Percentiles rank a stretch among this genome's conserved stretches.
These are phyloP conservation scores for Septoria linicola DNA, from an alignment of 2,329 filamentous ascomycete genomes.

Conservation along the genomic window DNA sequence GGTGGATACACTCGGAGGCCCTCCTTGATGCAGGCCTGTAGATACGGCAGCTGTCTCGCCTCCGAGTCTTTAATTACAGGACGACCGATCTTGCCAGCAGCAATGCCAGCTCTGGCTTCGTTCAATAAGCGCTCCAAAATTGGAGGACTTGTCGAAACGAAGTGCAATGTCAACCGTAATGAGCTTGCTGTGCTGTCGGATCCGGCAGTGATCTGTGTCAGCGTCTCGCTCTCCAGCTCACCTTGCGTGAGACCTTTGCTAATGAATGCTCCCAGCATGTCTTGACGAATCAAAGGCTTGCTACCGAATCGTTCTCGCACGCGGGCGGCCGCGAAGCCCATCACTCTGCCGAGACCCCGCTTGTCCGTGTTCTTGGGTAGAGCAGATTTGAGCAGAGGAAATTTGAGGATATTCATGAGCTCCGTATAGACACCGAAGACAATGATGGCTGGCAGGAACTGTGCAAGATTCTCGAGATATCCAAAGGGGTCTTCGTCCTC, in stretches of 20 bases:
- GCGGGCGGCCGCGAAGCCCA: conserved; percentile 48
- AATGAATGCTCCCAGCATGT: conserved; percentile 58
- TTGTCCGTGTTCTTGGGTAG: conserved; percentile 51
- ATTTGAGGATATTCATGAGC: conserved; percentile 44
- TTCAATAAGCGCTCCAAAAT: conserved; percentile 48
- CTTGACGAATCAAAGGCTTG: conserved; percentile 45
- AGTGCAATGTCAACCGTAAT: conserved; percentile 54
- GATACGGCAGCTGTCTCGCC: conserved; percentile 45
- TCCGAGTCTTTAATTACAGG: conserved; percentile 53
- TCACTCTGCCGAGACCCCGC: conserved; percentile 41
- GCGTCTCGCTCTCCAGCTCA: conserved; percentile 46
- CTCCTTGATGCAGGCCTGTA: conserved; percentile 51
- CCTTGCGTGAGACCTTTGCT: conserved; percentile 45
- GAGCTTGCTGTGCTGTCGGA: conserved; percentile 59
- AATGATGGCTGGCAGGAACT: conserved; percentile 48
- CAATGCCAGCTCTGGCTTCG: conserved; percentile 48
- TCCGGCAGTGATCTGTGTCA: conserved; percentile 54
- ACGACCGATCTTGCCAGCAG: conserved; percentile 40
- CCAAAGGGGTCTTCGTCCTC: conserved; percentile 50
- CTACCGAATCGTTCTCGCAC: conserved; percentile 49
- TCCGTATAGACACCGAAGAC: conserved; percentile 47
- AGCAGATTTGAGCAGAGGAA: conserved; percentile 44
- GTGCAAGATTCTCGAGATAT: conserved; percentile 49
- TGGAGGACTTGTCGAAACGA: conserved; percentile 52
- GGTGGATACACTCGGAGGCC: conserved; percentile 48